Conservation (phyloP, 331 rosid species). For the Rhamnella rubrinervis region DNA sequence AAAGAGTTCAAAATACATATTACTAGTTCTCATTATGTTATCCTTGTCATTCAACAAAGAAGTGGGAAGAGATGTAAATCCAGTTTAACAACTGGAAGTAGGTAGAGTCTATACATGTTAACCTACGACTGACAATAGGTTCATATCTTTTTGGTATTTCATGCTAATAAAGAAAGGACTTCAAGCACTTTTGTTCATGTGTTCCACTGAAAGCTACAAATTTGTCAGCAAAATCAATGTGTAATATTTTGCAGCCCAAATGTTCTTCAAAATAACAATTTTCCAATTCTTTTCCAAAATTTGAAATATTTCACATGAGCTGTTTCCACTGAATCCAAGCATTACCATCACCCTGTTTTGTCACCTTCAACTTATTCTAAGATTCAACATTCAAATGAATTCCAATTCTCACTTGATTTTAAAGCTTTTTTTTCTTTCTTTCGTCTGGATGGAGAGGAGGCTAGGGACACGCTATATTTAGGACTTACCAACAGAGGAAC, state of each 20-base stretch:
- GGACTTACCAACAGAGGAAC: too few species aligned
- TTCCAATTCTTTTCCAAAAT: too few species aligned
- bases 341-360: not conserved
- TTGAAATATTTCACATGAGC: too few species aligned
- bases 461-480: too few species aligned
- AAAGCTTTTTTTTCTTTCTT: not conserved
- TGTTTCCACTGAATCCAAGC: not conserved
- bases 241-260: not conserved
- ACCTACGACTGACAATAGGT: too few species aligned
- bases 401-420: not conserved
- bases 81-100: not conserved
- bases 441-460: too few species aligned
- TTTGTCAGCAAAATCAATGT: not conserved
- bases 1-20: constrained; percentile 21
- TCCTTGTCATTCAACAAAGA: constrained; percentile 1
- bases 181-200: too few species aligned
- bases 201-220: not conserved
- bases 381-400: not conserved
- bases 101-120: too few species aligned
- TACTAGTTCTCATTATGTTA: constrained; percentile 16
- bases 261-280: too few species aligned
- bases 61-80: not conserved
- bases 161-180: too few species aligned
- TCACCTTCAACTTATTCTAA: not conserved
- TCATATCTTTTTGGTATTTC: too few species aligned